Conservation (phyloP, 768 basidiomycete species). For the Boletus sp. region DNA sequence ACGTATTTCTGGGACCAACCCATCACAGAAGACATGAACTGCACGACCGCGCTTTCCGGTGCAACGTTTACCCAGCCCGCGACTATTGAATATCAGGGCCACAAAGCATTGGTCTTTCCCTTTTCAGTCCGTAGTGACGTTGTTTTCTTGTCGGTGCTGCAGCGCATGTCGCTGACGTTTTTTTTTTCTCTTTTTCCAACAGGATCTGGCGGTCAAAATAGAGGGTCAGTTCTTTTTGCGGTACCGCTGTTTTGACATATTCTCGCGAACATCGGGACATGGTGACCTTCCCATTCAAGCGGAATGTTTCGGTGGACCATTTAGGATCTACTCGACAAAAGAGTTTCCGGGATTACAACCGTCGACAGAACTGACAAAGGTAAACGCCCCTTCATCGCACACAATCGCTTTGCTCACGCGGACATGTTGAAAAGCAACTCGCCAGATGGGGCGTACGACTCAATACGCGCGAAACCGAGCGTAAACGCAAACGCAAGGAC, state of each 20-base stretch:
- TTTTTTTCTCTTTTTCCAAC: slow-evolving; percentile 19
- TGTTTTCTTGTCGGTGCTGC: not conserved
- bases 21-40: slow-evolving; percentile 42
- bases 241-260: slow-evolving; percentile 70
- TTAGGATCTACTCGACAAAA: slow-evolving; percentile 69
- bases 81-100: slow-evolving; percentile 51
- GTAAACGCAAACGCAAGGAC: slow-evolving; percentile 34
- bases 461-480: slow-evolving; percentile 36
- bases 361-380: slow-evolving; percentile 70
- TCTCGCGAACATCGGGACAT: slow-evolving; percentile 32
- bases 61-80: slow-evolving; percentile 59
- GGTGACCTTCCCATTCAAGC: slow-evolving; percentile 46
- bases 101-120: slow-evolving; percentile 54
- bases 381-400: not conserved
- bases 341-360: slow-evolving; percentile 69
- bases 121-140: slow-evolving; percentile 47
- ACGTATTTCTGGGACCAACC: slow-evolving; percentile 40
- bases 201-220: slow-evolving; percentile 63
- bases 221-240: slow-evolving; percentile 68
- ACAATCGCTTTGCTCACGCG: slow-evolving; percentile 5
- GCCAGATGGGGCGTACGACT: slow-evolving; percentile 34
- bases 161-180: slow-evolving; percentile 1
- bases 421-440: slow-evolving; percentile 26
- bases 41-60: slow-evolving; percentile 55
- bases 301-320: slow-evolving; percentile 64